Evolutionary conservation across 2,329 filamentous ascomycete species (phyloP), one percentile per base, ranked within the genome.

Genomic region (Conoideocrella luteorostrata): DNA sequence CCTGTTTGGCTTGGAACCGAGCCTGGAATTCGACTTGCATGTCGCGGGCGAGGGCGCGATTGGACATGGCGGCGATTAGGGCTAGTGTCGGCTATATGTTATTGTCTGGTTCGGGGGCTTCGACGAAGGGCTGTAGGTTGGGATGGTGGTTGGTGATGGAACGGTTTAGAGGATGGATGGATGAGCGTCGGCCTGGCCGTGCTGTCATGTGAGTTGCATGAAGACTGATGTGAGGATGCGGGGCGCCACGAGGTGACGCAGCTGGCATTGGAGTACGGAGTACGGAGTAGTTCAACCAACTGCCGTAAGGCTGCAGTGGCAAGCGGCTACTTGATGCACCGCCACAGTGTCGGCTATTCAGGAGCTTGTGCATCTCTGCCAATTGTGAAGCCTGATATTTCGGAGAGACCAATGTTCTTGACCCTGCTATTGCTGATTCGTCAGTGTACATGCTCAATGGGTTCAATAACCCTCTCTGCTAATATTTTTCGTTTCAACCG

Each of bases 1-100:
- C 76, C 56, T 80, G 76, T 58, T 80, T 80, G 45, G 76, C 77
- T 61, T 79, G 75, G 64, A 81, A 79, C 60, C 77, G 74, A 48
- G 77, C 77, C 58, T 80, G 75, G 60, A 80, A 79, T 63, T 80
- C 77, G 63, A 76, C 71, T 57, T 80, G 75, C 72, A 75, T 80
- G 62, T 80, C 77, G 62, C 75, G 71, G 51, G 74, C 70, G 46
- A 71, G 66, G 58, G 80, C 76, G 59, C 75, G 71, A 62, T 77
- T 78, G 48, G 74, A 74, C 77, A 80, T 80, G 45, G 47, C 68
- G 61, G 48, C 39, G 33, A 37, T 37, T 39, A 20, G 17, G 21
- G 7, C n/a, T n/a, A n/a, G n/a, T n/a, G n/a, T n/a, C n/a, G n/a
- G n/a, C n/a, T n/a, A n/a, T n/a, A n/a, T n/a, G n/a, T n/a, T n/a